Percentiles rank a stretch among this genome's conserved stretches.
phyloP scores from a whole-genome alignment of 2,329 filamentous ascomycete species.

The Colletotrichum graminicola region DNA sequence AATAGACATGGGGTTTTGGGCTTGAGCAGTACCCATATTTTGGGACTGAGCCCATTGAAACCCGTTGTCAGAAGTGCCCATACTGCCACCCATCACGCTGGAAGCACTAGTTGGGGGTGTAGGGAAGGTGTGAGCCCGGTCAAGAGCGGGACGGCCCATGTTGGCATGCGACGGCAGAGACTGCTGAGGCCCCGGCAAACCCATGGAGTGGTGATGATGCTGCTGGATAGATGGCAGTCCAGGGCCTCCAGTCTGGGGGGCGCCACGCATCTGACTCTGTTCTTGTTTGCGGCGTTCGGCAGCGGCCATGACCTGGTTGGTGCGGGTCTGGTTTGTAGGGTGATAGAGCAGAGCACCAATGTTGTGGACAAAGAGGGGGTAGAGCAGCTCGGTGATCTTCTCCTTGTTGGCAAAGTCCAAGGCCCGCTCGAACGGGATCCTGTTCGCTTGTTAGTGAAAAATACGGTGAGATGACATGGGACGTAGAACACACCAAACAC shows the following conservation, averaged over 20 bases:
- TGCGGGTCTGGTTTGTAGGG: conserved; percentile 86
- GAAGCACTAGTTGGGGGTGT: conserved; percentile 95
- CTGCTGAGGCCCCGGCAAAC: conserved; percentile 67
- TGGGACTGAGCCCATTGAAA: conserved; percentile 80
- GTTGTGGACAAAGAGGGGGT: conserved; percentile 97
- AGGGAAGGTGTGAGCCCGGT: conserved; percentile 92
- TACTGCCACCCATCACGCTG: conserved; percentile 78
- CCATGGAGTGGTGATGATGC: conserved; percentile 70
- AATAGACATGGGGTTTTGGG: conserved; percentile 80
- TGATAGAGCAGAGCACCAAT: conserved; percentile 95
- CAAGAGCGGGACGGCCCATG: conserved; percentile 80
- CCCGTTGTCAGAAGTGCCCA: conserved; percentile 76
- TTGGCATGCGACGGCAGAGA: conserved; percentile 75
- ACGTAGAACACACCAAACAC: conserved; percentile 82
- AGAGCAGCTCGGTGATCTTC: conserved; percentile 95
- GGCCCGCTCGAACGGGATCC: conserved; percentile 98
- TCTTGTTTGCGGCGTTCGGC: conserved; percentile 83
- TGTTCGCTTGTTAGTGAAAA: conserved; percentile 54
- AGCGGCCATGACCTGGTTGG: conserved; percentile 88
- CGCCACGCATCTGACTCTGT: conserved; percentile 72
- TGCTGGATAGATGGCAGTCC: conserved; percentile 76
- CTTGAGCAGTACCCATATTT: conserved; percentile 72
- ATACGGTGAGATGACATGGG: neutral
- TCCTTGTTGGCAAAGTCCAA: conserved; percentile 99
- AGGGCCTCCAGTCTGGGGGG: conserved; percentile 62